Conservation (phyloP, 2,329 filamentous ascomycete species). For the Arachnomyces sp. region DNA sequence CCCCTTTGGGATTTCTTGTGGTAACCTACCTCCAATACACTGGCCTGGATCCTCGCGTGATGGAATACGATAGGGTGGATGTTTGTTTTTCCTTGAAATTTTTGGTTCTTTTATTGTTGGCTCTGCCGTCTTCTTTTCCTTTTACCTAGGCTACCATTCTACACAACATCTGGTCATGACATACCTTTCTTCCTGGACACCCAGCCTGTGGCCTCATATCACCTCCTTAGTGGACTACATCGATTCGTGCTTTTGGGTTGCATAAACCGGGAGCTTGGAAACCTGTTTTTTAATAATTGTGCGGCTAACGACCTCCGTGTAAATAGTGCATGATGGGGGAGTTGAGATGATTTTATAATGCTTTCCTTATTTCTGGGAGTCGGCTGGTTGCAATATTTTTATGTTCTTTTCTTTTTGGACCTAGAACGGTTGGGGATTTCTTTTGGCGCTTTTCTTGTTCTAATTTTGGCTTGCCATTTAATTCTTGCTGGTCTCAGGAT, state of each 20-base stretch:
- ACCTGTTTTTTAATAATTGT: slow-evolving; percentile 24
- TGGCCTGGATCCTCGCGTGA: slow-evolving; percentile 15
- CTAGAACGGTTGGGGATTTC: slow-evolving; percentile 3
- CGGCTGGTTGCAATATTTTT: too few relatives aligned
- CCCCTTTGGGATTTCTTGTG: too few relatives aligned
- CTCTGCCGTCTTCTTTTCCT: slow-evolving; percentile 8
- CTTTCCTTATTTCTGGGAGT: slow-evolving; percentile 2
- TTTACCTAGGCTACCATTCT: background rate
- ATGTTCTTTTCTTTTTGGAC: slow-evolving; percentile 7
- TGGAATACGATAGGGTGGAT: slow-evolving; percentile 9
- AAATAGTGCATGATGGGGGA: slow-evolving; percentile 34
- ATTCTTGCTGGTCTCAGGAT: too few relatives aligned
- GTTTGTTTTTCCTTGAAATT: slow-evolving; percentile 12
- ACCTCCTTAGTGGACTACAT: slow-evolving; percentile 18
- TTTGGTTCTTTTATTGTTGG: slow-evolving; percentile 12
- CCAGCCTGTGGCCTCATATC: slow-evolving; percentile 16
- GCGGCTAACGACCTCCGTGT: slow-evolving; percentile 28
- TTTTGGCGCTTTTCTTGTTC: too few relatives aligned
- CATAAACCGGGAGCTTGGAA: slow-evolving; percentile 19
- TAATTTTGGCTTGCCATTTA: too few relatives aligned
- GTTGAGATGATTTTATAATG: slow-evolving; percentile 16
- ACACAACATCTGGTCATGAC: too few relatives aligned
- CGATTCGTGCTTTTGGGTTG: slow-evolving; percentile 14
- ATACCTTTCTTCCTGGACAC: slow-evolving; percentile 12
- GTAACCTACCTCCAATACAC: slow-evolving; percentile 11